Base-by-base conservation (phyloP, 2,329 filamentous ascomycete genomes). In the Pezicula carpinea region DNA sequence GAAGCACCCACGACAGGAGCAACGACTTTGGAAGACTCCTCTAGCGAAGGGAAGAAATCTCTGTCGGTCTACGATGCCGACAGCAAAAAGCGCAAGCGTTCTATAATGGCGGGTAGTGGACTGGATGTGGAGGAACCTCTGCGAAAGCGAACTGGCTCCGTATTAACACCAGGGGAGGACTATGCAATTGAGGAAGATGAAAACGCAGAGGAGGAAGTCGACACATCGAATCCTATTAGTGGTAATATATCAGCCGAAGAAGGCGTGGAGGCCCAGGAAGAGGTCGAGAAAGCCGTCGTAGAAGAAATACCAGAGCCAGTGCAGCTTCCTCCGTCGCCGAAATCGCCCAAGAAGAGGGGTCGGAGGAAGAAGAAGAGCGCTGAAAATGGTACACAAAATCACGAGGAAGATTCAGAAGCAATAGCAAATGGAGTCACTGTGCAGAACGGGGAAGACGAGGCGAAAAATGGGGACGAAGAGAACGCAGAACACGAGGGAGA, bases 121-220 rank as follows among this genome's bases (percentile, higher is more conserved):
- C 44, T 61, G 19, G 57, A 64, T 45, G 50, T 59, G 11, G 62
- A 63, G 7, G 64, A 64, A 39, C 61, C 64, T 39, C 50, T 61
- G 41, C 70, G 75, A 50, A 82, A 82, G 62, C 74, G 78, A 49
- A 70, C 71, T n/a, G 72, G 69, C 19, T 77, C 77, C 6, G 65
- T 74, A 36, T 65, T 61, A 29, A 62, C 61, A 3, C 57, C 63
- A 19, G 71, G 68, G 17, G 64, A 64, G 34, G 68, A 68, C 19
- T 72, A 78, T 46, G 74, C 74, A 18, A 68, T 71, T 43, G 61
- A 69, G 44, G 68, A 69, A n/a, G 65, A 72, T 46, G 60, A 61
- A 17, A 66, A 69, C 36, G 67, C 66, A 33, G 70, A 71, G 34
- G 71, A 70, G 46, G 69, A 68, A 48, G 68, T 64, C 15, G 55